phyloP scores from a whole-genome alignment of 148 eudicot genomes.

The Polygonum aviculare region DNA sequence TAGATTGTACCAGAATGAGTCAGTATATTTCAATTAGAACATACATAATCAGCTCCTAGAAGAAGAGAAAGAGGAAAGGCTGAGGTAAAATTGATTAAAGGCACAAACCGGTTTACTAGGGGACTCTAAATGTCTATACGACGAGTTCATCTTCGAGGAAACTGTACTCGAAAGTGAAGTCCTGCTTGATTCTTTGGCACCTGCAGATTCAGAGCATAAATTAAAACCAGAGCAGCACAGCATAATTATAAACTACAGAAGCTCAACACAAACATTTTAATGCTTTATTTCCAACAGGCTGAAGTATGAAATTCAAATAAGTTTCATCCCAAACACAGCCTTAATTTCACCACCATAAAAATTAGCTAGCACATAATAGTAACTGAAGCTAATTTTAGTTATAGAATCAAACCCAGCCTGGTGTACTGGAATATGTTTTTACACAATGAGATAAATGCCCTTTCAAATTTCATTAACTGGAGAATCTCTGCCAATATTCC shows the following conservation, averaged over 20 bases:
- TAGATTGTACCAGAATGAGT: not conserved
- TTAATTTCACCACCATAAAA: too few relatives aligned
- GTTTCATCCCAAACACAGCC: not conserved
- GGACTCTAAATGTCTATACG: conserved; percentile 37
- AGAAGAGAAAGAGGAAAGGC: not conserved
- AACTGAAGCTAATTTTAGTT: not conserved
- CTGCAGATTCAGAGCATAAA: conserved; percentile 20
- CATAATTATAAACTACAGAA: not conserved
- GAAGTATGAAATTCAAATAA: too few relatives aligned
- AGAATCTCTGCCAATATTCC: not conserved
- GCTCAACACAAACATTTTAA: not conserved
- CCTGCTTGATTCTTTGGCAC: conserved; percentile 82
- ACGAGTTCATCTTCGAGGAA: conserved; percentile 88
- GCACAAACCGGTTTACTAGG: not conserved
- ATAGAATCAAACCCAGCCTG: not conserved
- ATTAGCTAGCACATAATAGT: not conserved
- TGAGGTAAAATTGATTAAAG: not conserved
- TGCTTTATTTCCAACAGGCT: too few relatives aligned
- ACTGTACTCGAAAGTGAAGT: conserved; percentile 69
- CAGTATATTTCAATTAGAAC: not conserved
- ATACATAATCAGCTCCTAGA: not conserved
- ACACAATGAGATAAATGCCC: not conserved
- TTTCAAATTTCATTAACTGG: not conserved
- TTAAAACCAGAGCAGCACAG: not conserved
- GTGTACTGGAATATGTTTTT: not conserved